phyloP scores from a whole-genome alignment of 257 asterid genomes.

The Paulownia fortunei region DNA sequence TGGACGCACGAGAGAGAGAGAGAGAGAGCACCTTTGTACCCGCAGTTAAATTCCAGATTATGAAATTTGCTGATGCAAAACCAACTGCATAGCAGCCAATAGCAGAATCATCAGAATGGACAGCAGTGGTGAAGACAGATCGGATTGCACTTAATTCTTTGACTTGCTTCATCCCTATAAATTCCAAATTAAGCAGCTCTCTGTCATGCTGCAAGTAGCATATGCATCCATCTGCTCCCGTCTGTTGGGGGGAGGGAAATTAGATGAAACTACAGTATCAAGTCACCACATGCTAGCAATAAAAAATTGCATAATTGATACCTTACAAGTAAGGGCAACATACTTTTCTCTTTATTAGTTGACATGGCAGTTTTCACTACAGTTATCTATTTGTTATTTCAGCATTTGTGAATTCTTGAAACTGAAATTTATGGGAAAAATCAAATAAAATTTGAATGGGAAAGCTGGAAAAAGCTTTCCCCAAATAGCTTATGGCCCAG shows the following conservation, averaged over 20 bases:
- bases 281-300: slow-evolving; percentile 24
- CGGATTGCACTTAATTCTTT: slow-evolving; percentile 79
- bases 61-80: slow-evolving; percentile 84
- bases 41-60: slow-evolving; percentile 76
- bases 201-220: slow-evolving; percentile 79
- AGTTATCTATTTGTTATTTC: slow-evolving; percentile 28
- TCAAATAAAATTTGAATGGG: not conserved
- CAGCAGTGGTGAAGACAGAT: slow-evolving; percentile 54
- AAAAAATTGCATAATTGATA: slow-evolving; percentile 16
- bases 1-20: slow-evolving; percentile 22
- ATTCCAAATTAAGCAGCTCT: slow-evolving; percentile 63
- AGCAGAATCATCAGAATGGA: slow-evolving; percentile 46
- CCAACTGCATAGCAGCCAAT: slow-evolving; percentile 76
- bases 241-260: slow-evolving; percentile 49
- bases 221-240: slow-evolving; percentile 98
- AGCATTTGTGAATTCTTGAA: slow-evolving; percentile 6
- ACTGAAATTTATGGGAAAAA: not conserved
- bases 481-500: slow-evolving; percentile 26
- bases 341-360: slow-evolving; percentile 7
- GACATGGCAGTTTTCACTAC: slow-evolving; percentile 17
- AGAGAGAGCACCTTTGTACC: slow-evolving; percentile 72
- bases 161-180: slow-evolving; percentile 85
- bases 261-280: slow-evolving; percentile 29
- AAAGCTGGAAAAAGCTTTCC: slow-evolving; percentile 11
- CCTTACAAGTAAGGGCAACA: slow-evolving; percentile 19